Conservation (phyloP, 1,284 basidiomycete genomes). For the Austroboletus novae-zelandiae region DNA sequence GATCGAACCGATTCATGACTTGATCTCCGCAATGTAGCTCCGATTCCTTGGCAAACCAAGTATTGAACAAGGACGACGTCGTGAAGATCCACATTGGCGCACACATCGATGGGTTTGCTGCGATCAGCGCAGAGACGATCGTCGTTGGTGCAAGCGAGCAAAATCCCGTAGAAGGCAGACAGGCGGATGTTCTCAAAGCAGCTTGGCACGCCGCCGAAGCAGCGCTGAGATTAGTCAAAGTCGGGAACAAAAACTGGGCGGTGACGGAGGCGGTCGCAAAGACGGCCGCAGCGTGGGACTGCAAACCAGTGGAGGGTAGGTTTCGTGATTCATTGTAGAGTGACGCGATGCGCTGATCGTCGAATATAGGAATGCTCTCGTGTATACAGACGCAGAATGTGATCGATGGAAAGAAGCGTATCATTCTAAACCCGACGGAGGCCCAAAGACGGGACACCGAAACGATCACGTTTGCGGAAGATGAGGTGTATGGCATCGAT, state of each 20-base stretch:
- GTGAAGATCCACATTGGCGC: slow-evolving; percentile 96
- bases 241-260: slow-evolving; percentile 92
- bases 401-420: slow-evolving; percentile 95
- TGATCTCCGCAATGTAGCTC: slow-evolving; percentile 44
- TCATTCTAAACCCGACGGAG: slow-evolving; percentile 88
- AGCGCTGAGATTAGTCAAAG: slow-evolving; percentile 84
- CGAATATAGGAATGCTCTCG: slow-evolving; percentile 73
- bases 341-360: background rate
- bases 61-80: slow-evolving; percentile 85
- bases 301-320: slow-evolving; percentile 89
- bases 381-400: slow-evolving; percentile 92
- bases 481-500: slow-evolving; percentile 96
- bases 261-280: slow-evolving; percentile 87
- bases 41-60: slow-evolving; percentile 63
- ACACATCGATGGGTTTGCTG: slow-evolving; percentile 94
- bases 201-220: slow-evolving; percentile 92
- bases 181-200: slow-evolving; percentile 90
- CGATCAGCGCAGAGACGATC: slow-evolving; percentile 89
- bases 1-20: slow-evolving; percentile 6
- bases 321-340: background rate
- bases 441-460: slow-evolving; percentile 85
- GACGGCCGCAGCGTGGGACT: slow-evolving; percentile 71
- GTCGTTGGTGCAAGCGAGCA: slow-evolving; percentile 75
- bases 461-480: slow-evolving; percentile 82
- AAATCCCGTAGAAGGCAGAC: slow-evolving; percentile 78